Evolutionary conservation across 225 moss, liverwort and hornwort species (phyloP).

Genomic region (Polytrichum formosum): DNA sequence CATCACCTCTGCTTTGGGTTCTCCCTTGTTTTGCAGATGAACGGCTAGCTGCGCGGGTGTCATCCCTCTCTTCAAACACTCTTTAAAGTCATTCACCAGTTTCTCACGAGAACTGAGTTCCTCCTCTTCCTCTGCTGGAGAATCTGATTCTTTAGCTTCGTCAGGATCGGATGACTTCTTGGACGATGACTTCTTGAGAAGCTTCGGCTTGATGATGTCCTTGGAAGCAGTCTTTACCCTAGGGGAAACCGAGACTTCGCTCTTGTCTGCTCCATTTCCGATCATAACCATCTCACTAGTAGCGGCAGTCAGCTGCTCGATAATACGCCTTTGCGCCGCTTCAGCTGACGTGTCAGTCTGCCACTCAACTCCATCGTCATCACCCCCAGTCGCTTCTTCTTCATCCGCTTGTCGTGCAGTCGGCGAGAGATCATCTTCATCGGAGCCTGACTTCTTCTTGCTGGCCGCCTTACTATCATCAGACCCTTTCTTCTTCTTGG

Average conservation of each 20-base stretch:
- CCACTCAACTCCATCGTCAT: slow-evolving; percentile 88
- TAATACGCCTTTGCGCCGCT: slow-evolving; percentile 83
- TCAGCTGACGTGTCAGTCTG: slow-evolving; percentile 93
- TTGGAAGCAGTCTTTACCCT: slow-evolving; percentile 40
- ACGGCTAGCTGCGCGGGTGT: slow-evolving; percentile 60
- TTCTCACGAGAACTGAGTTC: slow-evolving; percentile 52
- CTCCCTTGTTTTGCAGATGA: slow-evolving; percentile 44
- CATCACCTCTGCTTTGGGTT: slow-evolving; percentile 54
- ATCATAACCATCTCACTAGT: slow-evolving; percentile 99
- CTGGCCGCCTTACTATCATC: slow-evolving; percentile 42
- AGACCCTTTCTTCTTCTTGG: slow-evolving; percentile 65
- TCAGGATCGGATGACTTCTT: slow-evolving; percentile 60
- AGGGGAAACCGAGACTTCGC: slow-evolving; percentile 68
- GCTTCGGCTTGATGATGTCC: slow-evolving; percentile 46
- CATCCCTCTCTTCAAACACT: slow-evolving; percentile 62
- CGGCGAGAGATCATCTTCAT: slow-evolving; percentile 68
- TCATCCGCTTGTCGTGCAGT: slow-evolving; percentile 77
- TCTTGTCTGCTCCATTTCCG: slow-evolving; percentile 49
- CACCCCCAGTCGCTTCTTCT: slow-evolving; percentile 56
- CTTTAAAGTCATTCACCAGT: slow-evolving; percentile 67
- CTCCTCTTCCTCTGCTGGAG: slow-evolving; percentile 52
- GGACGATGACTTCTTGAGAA: slow-evolving; percentile 63
- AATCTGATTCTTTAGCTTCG: slow-evolving; percentile 43
- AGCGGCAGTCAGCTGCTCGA: slow-evolving; percentile 86
- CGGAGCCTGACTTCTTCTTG: slow-evolving; percentile 78